phyloP scores from a whole-genome alignment of 2,329 filamentous ascomycete genomes.

The Stemphylium lycopersici region DNA sequence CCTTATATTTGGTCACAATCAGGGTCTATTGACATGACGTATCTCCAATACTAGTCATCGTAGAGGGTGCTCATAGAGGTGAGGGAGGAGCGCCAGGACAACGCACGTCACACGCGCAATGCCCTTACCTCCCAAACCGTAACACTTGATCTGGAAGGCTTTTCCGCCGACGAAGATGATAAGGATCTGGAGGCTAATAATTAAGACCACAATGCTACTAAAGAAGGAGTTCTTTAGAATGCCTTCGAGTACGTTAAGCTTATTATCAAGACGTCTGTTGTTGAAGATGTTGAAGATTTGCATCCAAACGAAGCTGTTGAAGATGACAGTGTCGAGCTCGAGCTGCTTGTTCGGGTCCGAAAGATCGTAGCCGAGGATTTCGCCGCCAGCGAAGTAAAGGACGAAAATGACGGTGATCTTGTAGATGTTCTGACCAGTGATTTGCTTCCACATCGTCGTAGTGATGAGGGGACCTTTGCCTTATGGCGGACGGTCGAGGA shows the following conservation, averaged over 20 bases:
- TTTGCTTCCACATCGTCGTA: conserved; percentile 68
- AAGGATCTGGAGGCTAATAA: conserved; percentile 62
- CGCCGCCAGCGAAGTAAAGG: conserved; percentile 65
- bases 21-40: too few relatives aligned
- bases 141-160: conserved; percentile 57
- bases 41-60: too few relatives aligned
- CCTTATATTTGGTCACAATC: too few relatives aligned
- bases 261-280: conserved; percentile 67
- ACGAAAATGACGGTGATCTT: conserved; percentile 65
- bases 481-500: conserved; percentile 87
- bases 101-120: too few relatives aligned
- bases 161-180: conserved; percentile 64
- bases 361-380: conserved; percentile 61
- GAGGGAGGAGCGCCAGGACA: too few relatives aligned
- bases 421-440: conserved; percentile 66
- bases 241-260: conserved; percentile 67
- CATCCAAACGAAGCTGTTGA: conserved; percentile 76
- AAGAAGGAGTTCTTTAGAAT: conserved; percentile 64
- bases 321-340: conserved; percentile 66
- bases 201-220: conserved; percentile 62
- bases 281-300: conserved; percentile 75
- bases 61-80: too few relatives aligned
- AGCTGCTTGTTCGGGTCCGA: conserved; percentile 45
- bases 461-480: conserved; percentile 83
- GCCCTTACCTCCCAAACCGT: too few relatives aligned